Base-by-base conservation (phyloP, 305 asterid species). In the Fraxinus nigra region DNA sequence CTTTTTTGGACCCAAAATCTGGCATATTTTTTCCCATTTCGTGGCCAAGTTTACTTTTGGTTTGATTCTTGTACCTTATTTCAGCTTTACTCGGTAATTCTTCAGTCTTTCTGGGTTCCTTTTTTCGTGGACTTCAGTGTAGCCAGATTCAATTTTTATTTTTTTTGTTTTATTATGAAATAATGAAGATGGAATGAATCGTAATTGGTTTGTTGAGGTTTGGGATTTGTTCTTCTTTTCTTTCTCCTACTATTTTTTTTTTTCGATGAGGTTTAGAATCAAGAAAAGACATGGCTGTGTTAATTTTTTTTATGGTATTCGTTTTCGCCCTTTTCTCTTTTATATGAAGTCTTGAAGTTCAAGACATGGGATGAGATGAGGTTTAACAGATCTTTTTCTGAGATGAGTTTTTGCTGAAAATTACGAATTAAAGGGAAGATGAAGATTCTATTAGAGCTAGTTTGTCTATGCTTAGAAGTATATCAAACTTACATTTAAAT, bases 131-230 rank as follows among this genome's bases (percentile, higher is more conserved):
- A 48, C 46, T 78, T 73, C 81, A 69, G 22, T 32, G 40, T 51
- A 16, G 76, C 24, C 30, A 9, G 78, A 43, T 70, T 61, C 20
- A 78, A 59, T 0, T 37, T 72, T 0, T 38, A 1, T 37, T 38
- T 18, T 2, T 79, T 43, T 73, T 77, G 48, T 37, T 70, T 78
- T 30, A 6, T 9, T 30, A 13, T 2, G 24, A 59, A 56, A 10
- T 14, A 33, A 24, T 1, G 30, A 59, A 65, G 86, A 81, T 69
- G 22, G 1, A 32, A 14, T 69, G 38, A 83, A 85, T 83, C 72
- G 46, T 84, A 82, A 79, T 83, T 76, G 75, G 43, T 75, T 48
- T 61, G 26, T 32, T 78, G 16, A 26, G 7, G 37, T 65, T 65
- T 65, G 73, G 34, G 34, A 46, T 48, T 1, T 40, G 61, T 26